Evolutionary conservation across 1,284 basidiomycete species (phyloP), one percentile per base, ranked within the genome.

Genomic region (Apiotrichum akiyoshidainum): DNA sequence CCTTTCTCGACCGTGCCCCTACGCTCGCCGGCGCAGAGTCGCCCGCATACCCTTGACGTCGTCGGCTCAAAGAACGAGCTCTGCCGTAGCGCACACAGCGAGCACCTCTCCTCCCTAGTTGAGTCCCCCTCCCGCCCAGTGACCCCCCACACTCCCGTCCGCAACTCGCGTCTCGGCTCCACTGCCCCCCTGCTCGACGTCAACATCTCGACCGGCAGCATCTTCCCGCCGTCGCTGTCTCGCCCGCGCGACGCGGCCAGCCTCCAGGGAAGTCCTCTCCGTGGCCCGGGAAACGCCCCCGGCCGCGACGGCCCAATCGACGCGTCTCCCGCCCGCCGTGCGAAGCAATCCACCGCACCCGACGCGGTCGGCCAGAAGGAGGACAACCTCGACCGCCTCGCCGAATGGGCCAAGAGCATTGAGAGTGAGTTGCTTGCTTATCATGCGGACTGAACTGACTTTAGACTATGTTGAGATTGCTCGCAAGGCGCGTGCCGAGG

Each of bases 381-480:
- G 17, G 65, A 58, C 31, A 63, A 71, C 31, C 67, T 76, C 37
- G 71, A 76, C 58, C 69, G 72, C 50, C 71, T 77, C 42, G 67
- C 75, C 1, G 60, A 54, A 37, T 75, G 75, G 72, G 75, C 76
- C 45, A 75, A 76, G 60, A 61, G 62, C 46, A 70, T 77, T 46
- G 76, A 78, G 53, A 64, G 70, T 69, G 54, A 61, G 69, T 63
- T 33, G 10, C n/a, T n/a, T n/a, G n/a, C n/a, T n/a, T 3, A 11
- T 1, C 21, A 8, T 55, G 33, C 10, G 17, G 31, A 19, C 12
- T 19, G 9, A 40, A 21, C 49, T 62, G 40, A 52, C 47, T 48
- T 37, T 46, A 69, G 65, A 55, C 39, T 74, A 77, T 35, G 74
- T 78, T 37, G 71, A 73, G 45, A 71, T 74, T 22, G 75, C 77